Base-by-base conservation (phyloP, 2,329 filamentous ascomycete species). In the Verruconis gallopava region DNA sequence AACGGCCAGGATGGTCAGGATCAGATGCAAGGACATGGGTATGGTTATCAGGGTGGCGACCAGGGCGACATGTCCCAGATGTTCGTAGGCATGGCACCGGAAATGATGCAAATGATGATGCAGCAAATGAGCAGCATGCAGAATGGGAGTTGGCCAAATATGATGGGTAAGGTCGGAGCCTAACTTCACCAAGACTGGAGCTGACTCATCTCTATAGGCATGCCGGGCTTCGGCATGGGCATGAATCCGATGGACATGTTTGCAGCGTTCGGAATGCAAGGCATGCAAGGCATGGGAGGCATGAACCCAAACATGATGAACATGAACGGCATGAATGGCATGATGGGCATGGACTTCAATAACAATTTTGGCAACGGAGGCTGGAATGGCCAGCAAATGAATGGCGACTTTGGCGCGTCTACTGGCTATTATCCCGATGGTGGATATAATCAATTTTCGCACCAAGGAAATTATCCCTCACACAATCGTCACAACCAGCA, bases 141-240 rank as follows among this genome's bases (percentile, higher is more conserved):
- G 36, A 58, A 61, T 55, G 63, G 60, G 80, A 76, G 61, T 73
- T 85, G 81, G 72, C 81, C 62, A 73, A 81, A 81, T 41, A 85
- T 89, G 77, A 94, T 95, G 83, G 83, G 88, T 95, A 75, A 58
- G 83, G 70, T n/a, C n/a, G n/a, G n/a, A n/a, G n/a, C n/a, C n/a
- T n/a, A n/a, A n/a, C n/a, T n/a, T n/a, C n/a, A n/a, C 17, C 11
- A 14, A 3, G 25, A 30, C 9, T n/a, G 9, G n/a, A n/a, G 25
- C 25, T 30, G 25, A 30, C 25, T n/a, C n/a, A 9, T 9, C 25
- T 30, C 25, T n/a, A 30, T 50, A 83, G 82, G 77, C 56, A 88
- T 91, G 81, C 68, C 80, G 51, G 76, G 76, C 55, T 85, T 89
- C 81, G 76, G 76, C 55, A 85, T 88, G 81, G 81, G 88, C 70